A percentile compares a stretch with the other conserved stretches of the same genome.
Conservation (phyloP, 768 basidiomycete genomes). For the Auricularia cornea region DNA sequence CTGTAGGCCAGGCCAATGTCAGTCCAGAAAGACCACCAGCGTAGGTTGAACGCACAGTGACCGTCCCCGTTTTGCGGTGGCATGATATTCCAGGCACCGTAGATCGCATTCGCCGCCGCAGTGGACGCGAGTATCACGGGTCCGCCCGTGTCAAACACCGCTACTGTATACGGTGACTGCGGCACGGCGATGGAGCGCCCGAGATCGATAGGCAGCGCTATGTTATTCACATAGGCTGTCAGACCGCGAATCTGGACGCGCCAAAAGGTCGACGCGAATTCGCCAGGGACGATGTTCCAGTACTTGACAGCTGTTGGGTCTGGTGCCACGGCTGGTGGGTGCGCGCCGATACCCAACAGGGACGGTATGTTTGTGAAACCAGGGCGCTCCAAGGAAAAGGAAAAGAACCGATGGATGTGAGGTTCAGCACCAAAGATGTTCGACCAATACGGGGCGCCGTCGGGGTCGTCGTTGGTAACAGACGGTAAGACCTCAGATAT, state of each 20-base stretch:
- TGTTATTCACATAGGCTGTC: constrained; percentile 49
- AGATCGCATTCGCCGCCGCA: constrained; percentile 62
- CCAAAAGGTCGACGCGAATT: constrained; percentile 48
- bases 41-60: constrained; percentile 40
- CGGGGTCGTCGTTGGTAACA: constrained; percentile 38
- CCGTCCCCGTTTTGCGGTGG: constrained; percentile 45
- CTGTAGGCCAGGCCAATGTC: constrained; percentile 26
- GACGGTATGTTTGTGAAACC: constrained; percentile 50
- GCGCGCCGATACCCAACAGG: constrained; percentile 59
- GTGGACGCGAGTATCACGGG: constrained; percentile 57
- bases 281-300: constrained; percentile 32
- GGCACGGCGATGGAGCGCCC: constrained; percentile 25
- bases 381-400: constrained; percentile 59
- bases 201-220: constrained; percentile 31
- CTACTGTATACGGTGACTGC: neutral
- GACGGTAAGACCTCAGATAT: constrained; percentile 48
- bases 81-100: constrained; percentile 59
- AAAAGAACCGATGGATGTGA: constrained; percentile 47
- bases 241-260: constrained; percentile 49
- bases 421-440: constrained; percentile 68
- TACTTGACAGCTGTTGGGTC: constrained; percentile 48
- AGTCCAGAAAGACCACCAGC: neutral
- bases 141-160: constrained; percentile 31
- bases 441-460: constrained; percentile 59
- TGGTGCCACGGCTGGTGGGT: constrained; percentile 44